These are phyloP conservation scores for Viola odorata DNA, from an alignment of 345 rosid genomes.

Conservation along the genomic window DNA sequence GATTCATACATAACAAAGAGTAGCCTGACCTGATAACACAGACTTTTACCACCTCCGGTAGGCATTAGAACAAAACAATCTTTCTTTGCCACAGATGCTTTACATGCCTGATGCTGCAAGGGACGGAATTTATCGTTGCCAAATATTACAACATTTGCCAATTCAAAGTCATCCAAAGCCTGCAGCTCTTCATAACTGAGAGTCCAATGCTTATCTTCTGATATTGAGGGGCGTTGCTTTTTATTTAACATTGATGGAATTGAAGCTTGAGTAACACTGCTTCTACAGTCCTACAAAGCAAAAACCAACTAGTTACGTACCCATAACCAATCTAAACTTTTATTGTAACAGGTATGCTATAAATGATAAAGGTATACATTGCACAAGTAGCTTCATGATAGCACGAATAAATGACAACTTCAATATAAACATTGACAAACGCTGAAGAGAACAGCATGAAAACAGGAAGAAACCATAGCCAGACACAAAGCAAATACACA, in stretches of 20 bases:
- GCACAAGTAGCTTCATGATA: too few species aligned
- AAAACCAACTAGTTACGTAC: background rate
- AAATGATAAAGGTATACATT: too few species aligned
- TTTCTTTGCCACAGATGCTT: slow-evolving; percentile 54
- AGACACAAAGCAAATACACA: too few species aligned
- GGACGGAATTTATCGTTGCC: slow-evolving; percentile 63
- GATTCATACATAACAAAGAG: slow-evolving; percentile 2
- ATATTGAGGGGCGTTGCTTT: slow-evolving; percentile 17
- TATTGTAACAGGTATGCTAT: too few species aligned
- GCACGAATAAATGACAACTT: too few species aligned
- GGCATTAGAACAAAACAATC: slow-evolving; percentile 92
- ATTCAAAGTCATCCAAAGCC: slow-evolving; percentile 74
- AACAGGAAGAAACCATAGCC: too few species aligned
- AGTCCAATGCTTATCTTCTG: slow-evolving; percentile 27
- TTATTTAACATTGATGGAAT: slow-evolving; percentile 36
- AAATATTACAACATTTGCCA: slow-evolving; percentile 82
- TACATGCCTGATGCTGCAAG: slow-evolving; percentile 79
- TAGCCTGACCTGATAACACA: slow-evolving; percentile 72
- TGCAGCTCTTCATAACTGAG: slow-evolving; percentile 62
- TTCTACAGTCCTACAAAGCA: slow-evolving; percentile 44
- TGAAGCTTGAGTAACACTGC: slow-evolving; percentile 35
- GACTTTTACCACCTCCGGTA: slow-evolving; percentile 89
- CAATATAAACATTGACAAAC: too few species aligned
- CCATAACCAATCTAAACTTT: too few species aligned
- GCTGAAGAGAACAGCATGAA: too few species aligned